A percentile compares a stretch with the other conserved stretches of the same genome.
phyloP scores from a whole-genome alignment of 75 land plant species.

The Pinus albicaulis region DNA sequence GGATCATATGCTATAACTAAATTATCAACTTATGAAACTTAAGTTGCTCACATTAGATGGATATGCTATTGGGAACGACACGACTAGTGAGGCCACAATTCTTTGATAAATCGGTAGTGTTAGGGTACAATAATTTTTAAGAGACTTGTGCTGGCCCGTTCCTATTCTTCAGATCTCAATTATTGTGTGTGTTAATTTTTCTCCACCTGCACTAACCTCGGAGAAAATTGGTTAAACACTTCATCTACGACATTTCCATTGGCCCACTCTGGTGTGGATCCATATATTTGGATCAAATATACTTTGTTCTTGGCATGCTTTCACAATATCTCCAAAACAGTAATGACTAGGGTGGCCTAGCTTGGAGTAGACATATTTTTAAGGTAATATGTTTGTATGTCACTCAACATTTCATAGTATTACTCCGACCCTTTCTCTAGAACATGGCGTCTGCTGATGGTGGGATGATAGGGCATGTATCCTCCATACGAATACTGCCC shows the following conservation, averaged over 20 bases:
- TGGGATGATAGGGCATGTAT: slow-evolving; percentile 41
- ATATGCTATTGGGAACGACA: slow-evolving; percentile 68
- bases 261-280: slow-evolving; percentile 23
- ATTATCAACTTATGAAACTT: too few relatives aligned
- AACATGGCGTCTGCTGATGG: slow-evolving; percentile 17
- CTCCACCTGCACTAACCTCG: slow-evolving; percentile 31
- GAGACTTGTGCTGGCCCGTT: slow-evolving; percentile 50
- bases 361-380: slow-evolving; percentile 17
- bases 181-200: slow-evolving; percentile 38
- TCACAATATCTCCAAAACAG: slow-evolving; percentile 54
- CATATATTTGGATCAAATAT: slow-evolving; percentile 51
- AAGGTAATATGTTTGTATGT: slow-evolving; percentile 23
- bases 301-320: slow-evolving; percentile 67
- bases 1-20: too few relatives aligned
- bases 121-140: slow-evolving; percentile 60
- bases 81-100: slow-evolving; percentile 50
- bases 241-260: slow-evolving; percentile 17
- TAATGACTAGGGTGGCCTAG: slow-evolving; percentile 15
- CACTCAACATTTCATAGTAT: slow-evolving; percentile 14
- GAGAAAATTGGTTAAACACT: slow-evolving; percentile 30
- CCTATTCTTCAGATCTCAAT: slow-evolving; percentile 45
- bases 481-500: slow-evolving; percentile 70
- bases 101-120: slow-evolving; percentile 40
- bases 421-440: slow-evolving; percentile 15
- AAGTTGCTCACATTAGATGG: slow-evolving; percentile 13